Percentiles rank a stretch among this genome's conserved stretches.
phyloP scores from a whole-genome alignment of 1,139 yeast genomes.

The Kodamaea sp. region DNA sequence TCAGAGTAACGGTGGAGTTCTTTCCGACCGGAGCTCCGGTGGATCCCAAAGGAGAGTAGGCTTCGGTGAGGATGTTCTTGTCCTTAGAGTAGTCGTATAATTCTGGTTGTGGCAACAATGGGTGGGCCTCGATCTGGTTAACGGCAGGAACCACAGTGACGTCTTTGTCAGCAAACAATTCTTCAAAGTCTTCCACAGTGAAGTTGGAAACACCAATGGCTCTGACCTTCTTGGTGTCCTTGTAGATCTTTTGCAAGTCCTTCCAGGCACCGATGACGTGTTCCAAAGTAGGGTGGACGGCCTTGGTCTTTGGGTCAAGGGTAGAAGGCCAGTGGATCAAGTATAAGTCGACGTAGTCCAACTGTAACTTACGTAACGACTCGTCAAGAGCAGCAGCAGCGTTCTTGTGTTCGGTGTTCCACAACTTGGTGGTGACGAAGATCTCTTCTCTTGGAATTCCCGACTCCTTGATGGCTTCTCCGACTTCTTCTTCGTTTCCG shows the following conservation, averaged over 20 bases:
- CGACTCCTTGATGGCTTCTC: conserved; percentile 62
- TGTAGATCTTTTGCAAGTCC: conserved; percentile 59
- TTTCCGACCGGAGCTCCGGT: conserved; percentile 62
- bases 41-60: conserved; percentile 82
- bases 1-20: conserved; percentile 45
- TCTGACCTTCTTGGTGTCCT: conserved; percentile 56
- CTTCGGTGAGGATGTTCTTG: conserved; percentile 63
- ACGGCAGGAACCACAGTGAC: conserved; percentile 63
- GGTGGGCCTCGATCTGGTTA: conserved; percentile 77
- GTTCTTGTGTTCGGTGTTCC: conserved; percentile 66
- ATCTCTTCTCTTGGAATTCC: conserved; percentile 70
- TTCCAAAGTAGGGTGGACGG: conserved; percentile 44
- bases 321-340: conserved; percentile 89
- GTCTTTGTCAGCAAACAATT: conserved; percentile 51
- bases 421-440: conserved; percentile 79
- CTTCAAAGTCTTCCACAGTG: conserved; percentile 52
- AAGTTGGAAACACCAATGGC: conserved; percentile 83
- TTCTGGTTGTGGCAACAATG: conserved; percentile 69
- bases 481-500: conserved; percentile 67
- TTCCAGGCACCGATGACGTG: conserved; percentile 72
- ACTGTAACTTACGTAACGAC: conserved; percentile 65
- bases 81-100: conserved; percentile 54
- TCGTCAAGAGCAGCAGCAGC: conserved; percentile 60
- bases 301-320: conserved; percentile 30
- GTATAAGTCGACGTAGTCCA: conserved; percentile 82